Conservation (phyloP, 768 basidiomycete species). For the Mycena galopus region DNA sequence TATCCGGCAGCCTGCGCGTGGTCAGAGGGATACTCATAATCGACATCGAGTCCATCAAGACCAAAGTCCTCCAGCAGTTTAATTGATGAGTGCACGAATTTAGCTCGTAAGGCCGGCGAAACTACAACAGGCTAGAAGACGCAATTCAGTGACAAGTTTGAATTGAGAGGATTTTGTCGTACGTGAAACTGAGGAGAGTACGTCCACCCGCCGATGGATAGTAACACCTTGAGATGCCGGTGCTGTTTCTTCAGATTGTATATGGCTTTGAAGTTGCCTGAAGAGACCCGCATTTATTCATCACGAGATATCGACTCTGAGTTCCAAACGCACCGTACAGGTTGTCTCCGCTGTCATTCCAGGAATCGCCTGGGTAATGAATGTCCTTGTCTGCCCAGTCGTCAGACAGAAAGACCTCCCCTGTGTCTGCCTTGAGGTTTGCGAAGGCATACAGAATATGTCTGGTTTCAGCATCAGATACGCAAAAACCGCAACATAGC, state of each 20-base stretch:
- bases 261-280: slow-evolving; percentile 90
- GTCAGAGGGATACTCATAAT: slow-evolving; percentile 93
- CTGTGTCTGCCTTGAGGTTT: slow-evolving; percentile 84
- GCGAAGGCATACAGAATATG: slow-evolving; percentile 96
- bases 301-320: background rate
- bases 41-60: slow-evolving; percentile 91
- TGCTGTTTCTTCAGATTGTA: slow-evolving; percentile 91
- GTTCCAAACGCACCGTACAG: slow-evolving; percentile 69
- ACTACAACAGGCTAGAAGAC: slow-evolving; percentile 69
- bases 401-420: slow-evolving; percentile 91
- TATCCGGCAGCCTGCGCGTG: slow-evolving; percentile 86
- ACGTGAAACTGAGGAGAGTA: slow-evolving; percentile 71
- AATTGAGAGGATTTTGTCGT: background rate
- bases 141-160: background rate
- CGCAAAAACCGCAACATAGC: background rate
- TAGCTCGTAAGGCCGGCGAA: slow-evolving; percentile 68
- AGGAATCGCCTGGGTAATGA: slow-evolving; percentile 94
- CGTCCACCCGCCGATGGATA: slow-evolving; percentile 97
- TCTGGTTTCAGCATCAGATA: slow-evolving; percentile 51
- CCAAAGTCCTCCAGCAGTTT: slow-evolving; percentile 91
- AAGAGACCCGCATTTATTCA: background rate
- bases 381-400: slow-evolving; percentile 97
- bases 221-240: slow-evolving; percentile 81
- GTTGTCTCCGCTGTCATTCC: slow-evolving; percentile 92
- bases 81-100: slow-evolving; percentile 87